Conservation (phyloP, 75 land plant species). For the Larix kaempferi region DNA sequence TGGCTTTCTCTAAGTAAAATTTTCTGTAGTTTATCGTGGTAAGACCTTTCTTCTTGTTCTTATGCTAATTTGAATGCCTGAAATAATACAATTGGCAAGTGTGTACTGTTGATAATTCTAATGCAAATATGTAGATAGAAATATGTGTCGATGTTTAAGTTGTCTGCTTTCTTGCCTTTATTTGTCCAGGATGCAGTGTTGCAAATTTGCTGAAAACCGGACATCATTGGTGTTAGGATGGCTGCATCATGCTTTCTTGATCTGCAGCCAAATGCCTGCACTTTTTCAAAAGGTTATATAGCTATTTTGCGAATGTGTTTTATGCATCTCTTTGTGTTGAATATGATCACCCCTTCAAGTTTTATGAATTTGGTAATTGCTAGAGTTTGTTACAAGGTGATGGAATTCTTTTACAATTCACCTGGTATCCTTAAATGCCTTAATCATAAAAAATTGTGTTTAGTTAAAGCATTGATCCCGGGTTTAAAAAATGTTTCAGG, state of each 20-base stretch:
- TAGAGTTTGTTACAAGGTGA: no score
- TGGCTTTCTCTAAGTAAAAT: conserved; percentile 32
- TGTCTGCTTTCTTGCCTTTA: background rate
- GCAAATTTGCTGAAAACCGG: conserved; percentile 21
- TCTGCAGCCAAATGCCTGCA: conserved; percentile 54
- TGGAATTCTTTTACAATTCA: no score
- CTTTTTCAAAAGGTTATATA: conserved; percentile 63
- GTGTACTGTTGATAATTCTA: background rate
- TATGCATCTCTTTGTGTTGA: no score
- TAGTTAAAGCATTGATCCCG: no score
- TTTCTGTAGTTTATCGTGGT: conserved; percentile 5
- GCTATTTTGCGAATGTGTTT: background rate
- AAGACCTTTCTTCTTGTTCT: background rate
- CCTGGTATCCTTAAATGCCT: no score
- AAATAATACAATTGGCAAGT: background rate
- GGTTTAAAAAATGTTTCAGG: no score
- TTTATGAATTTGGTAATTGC: no score
- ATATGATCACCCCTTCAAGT: no score
- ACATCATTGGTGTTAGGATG: conserved; percentile 28
- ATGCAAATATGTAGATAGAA: background rate
- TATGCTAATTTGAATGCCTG: no score
- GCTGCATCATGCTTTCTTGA: conserved; percentile 61
- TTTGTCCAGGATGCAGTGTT: conserved; percentile 30
- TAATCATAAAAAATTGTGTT: no score
- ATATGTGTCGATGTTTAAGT: background rate